These are phyloP conservation scores for Krasilnikovozyma curviuscula DNA, from an alignment of 768 basidiomycete species.

Conservation along the genomic window DNA sequence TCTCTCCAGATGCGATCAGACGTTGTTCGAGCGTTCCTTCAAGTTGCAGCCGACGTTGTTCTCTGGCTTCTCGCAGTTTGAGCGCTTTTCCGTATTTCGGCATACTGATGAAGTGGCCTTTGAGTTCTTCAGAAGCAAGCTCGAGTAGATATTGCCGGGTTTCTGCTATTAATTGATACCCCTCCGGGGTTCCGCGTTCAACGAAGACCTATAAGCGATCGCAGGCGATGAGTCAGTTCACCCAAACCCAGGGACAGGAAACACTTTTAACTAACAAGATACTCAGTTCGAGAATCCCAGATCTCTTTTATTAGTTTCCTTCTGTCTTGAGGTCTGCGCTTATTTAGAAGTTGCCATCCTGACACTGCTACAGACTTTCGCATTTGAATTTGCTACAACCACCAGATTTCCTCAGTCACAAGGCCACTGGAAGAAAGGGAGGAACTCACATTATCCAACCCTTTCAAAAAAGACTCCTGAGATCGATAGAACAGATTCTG, in stretches of 20 bases:
- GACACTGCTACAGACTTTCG: constrained; percentile 45
- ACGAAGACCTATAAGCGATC: constrained; percentile 48
- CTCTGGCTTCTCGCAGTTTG: no score
- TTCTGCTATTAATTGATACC: constrained; percentile 59
- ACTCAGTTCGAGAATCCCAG: constrained; percentile 78
- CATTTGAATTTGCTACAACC: not conserved
- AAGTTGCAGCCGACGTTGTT: no score
- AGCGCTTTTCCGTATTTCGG: no score
- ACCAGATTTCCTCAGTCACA: not conserved
- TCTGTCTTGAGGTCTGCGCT: constrained; percentile 41
- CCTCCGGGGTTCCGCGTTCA: constrained; percentile 55
- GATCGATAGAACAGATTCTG: constrained; percentile 4
- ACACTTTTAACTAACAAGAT: constrained; percentile 37
- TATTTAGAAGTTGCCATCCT: constrained; percentile 64
- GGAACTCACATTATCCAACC: not conserved
- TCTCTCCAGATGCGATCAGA: no score
- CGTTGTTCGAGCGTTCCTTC: no score
- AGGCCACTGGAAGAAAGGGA: no score
- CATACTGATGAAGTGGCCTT: no score
- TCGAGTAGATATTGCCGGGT: constrained; percentile 52
- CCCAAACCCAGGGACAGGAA: not conserved
- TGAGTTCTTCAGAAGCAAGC: constrained; percentile 11
- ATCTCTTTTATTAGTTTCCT: constrained; percentile 57
- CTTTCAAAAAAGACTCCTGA: not conserved
- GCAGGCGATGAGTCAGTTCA: not conserved